Percentiles rank a stretch among this genome's conserved stretches.
phyloP scores from a whole-genome alignment of 257 asterid genomes.

The Thymus mandschuricus region DNA sequence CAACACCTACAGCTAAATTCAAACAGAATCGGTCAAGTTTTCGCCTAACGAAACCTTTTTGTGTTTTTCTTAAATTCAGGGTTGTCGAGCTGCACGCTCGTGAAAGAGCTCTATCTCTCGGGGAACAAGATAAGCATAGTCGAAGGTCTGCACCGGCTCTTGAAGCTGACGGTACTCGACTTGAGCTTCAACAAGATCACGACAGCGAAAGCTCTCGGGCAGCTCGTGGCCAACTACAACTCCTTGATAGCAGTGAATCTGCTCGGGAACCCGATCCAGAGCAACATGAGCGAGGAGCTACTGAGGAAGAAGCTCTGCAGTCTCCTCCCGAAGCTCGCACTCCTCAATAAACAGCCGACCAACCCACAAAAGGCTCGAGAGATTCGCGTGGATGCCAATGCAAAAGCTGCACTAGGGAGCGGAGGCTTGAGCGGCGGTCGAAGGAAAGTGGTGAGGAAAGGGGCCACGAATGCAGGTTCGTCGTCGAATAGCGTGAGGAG shows the following conservation, averaged over 20 bases:
- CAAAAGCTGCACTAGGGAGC: conserved; percentile 68
- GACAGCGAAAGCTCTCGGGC: conserved; percentile 78
- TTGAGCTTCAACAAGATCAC: conserved; percentile 84
- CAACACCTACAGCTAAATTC: background rate
- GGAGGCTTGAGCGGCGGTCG: conserved; percentile 33
- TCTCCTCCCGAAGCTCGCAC: conserved; percentile 68
- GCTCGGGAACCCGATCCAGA: conserved; percentile 77
- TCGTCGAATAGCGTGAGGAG: conserved; percentile 38
- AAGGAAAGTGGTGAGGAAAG: conserved; percentile 50
- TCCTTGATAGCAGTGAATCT: conserved; percentile 72
- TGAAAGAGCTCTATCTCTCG: conserved; percentile 78
- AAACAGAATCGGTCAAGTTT: background rate
- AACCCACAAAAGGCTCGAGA: conserved; percentile 67
- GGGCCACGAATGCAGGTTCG: conserved; percentile 38
- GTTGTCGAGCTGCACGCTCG: conserved; percentile 60
- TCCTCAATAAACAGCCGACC: conserved; percentile 66
- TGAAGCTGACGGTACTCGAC: conserved; percentile 73
- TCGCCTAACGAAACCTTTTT: background rate
- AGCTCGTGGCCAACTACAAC: conserved; percentile 79
- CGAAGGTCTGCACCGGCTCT: conserved; percentile 83
- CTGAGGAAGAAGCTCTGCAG: conserved; percentile 61
- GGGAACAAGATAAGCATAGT: conserved; percentile 85
- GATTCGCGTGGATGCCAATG: conserved; percentile 51
- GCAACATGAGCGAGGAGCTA: conserved; percentile 66
- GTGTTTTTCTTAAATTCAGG: conserved; percentile 45